Evolutionary conservation across 352 stramenopile species (phyloP), one percentile per base, ranked within the genome.

Genomic region (Phytophthora crassamura): DNA sequence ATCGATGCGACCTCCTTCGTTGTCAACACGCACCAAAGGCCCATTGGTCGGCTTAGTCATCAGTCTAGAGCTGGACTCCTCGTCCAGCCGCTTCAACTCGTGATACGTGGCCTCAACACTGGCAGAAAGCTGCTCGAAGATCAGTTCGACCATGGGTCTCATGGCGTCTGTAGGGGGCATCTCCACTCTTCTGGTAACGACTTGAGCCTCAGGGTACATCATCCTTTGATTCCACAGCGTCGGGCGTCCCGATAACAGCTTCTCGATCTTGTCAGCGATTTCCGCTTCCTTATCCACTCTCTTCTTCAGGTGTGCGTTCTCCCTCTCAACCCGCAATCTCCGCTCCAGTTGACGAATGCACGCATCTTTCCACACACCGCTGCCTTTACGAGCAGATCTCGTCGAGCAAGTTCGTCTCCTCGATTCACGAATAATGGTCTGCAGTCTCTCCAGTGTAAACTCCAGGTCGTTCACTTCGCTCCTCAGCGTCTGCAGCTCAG

Each of bases 51-150:
- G 18, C 12, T 64, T 48, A 3, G 20, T 25, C 11, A 48, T 22
- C 22, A 25, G 3, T 25, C 22, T 25, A 3, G 2, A 25, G 22
- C 22, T n/a, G 77, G 54, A 5, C 71, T 61, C 63, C 30, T 63
- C 25, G 14, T 80, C 64, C 25, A 78, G 43, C 4, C 16, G 30
- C 41, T 83, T 71, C 2, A 80, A 58, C 9, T 78, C 57, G 0
- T 49, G 46, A 57, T 83, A 78, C 9, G 40, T 49, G 9, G 49
- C 51, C 1, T 80, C 64, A 8, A 75, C 63, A 28, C 72, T 54
- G 6, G 50, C 55, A 16, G 61, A 12, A 10, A 78, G 38, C 32
- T 78, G 55, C 9, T 67, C 28, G 32, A 78, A 75, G 35, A 71
- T 74, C 14, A 48, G 40, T 20, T 66, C 61, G 11, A 52, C 40